phyloP scores from a whole-genome alignment of 805 yeast species.

The Wickerhamomyces silvicola region DNA sequence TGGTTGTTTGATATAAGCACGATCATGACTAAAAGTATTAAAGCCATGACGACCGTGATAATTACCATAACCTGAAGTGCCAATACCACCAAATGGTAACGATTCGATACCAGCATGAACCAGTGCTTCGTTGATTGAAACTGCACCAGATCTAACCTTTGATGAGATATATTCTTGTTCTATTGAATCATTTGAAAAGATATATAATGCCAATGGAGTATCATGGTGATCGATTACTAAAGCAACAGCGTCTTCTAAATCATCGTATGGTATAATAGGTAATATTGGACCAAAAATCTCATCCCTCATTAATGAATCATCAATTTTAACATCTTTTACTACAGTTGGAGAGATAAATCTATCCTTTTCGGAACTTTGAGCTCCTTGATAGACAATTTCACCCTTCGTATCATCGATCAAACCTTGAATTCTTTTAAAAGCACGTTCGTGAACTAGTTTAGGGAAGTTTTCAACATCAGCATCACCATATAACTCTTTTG shows the following conservation, averaged over 20 bases:
- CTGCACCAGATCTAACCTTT: conserved; percentile 65
- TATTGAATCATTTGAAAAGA: conserved; percentile 44
- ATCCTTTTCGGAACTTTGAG: conserved; percentile 29
- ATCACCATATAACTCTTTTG: conserved; percentile 40
- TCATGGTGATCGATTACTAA: conserved; percentile 46
- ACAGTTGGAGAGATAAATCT: conserved; percentile 69
- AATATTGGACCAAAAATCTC: conserved; percentile 85
- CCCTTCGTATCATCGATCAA: conserved; percentile 49
- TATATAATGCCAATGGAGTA: conserved; percentile 76
- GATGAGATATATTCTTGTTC: conserved; percentile 45
- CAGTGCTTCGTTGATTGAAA: conserved; percentile 62
- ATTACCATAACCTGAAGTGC: conserved; percentile 73
- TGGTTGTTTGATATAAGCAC: conserved; percentile 61
- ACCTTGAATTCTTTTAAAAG: conserved; percentile 40
- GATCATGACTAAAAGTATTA: conserved; percentile 61
- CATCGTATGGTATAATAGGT: conserved; percentile 56
- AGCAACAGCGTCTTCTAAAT: conserved; percentile 38
- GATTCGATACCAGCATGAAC: conserved; percentile 60
- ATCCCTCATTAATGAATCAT: conserved; percentile 64
- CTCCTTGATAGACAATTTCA: conserved; percentile 21
- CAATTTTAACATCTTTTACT: conserved; percentile 53
- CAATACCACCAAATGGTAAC: conserved; percentile 91
- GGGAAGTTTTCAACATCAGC: conserved; percentile 32
- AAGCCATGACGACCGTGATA: conserved; percentile 74
- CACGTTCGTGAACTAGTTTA: conserved; percentile 52